Percentiles rank a stretch among this genome's conserved stretches.
Conservation (phyloP, 2,329 filamentous ascomycete genomes). For the Ustulina deusta region DNA sequence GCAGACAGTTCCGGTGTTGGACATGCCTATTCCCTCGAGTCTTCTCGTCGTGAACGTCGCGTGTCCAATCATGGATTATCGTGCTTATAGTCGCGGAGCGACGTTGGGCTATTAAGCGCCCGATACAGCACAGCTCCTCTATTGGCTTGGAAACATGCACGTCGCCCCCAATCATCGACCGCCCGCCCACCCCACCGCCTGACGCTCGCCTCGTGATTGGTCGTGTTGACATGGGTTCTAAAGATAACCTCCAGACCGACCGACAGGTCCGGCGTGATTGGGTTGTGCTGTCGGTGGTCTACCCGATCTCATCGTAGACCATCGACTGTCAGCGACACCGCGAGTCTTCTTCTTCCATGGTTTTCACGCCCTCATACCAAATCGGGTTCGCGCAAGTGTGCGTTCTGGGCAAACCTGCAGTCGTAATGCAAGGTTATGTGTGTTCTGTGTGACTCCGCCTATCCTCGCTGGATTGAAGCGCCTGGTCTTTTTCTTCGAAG, state of each 20-base stretch:
- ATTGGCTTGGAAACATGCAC: constrained; percentile 48
- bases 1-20: constrained; percentile 20
- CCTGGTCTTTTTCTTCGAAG: constrained; percentile 42
- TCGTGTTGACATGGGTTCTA: constrained; percentile 44
- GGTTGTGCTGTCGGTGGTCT: constrained; percentile 31
- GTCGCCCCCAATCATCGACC: constrained; percentile 44
- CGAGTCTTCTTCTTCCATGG: constrained; percentile 43
- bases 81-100: constrained; percentile 31
- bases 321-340: constrained; percentile 41
- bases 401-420: constrained; percentile 46
- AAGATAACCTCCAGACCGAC: constrained; percentile 46
- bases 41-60: constrained; percentile 33
- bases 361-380: constrained; percentile 47
- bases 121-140: constrained; percentile 41
- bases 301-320: constrained; percentile 39
- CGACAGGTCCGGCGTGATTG: constrained; percentile 44
- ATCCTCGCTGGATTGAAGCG: constrained; percentile 46
- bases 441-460: constrained; percentile 41
- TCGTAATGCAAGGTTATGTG: constrained; percentile 44
- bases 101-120: constrained; percentile 50
- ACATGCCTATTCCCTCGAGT: constrained; percentile 8
- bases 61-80: constrained; percentile 40
- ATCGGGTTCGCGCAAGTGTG: constrained; percentile 44
- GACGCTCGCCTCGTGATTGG: constrained; percentile 46
- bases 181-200: constrained; percentile 39